Evolutionary conservation across 441 rosid genomes (phyloP).

Genomic region (Erodium moschatum): DNA sequence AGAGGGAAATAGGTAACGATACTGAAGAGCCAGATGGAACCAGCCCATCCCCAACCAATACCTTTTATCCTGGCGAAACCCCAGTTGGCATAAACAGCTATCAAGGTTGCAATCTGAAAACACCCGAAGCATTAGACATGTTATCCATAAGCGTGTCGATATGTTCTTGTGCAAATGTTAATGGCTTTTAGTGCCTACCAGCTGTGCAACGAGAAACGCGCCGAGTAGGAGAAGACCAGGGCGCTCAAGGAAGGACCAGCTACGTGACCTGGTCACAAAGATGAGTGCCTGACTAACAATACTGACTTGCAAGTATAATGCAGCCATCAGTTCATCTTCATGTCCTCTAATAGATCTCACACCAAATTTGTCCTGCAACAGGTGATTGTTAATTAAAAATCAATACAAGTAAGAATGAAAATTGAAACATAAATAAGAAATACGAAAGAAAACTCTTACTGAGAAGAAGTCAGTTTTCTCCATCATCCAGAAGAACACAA

Average conservation of each 20-base stretch:
- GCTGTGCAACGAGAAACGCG: slow-evolving; percentile 61
- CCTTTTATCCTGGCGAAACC: slow-evolving; percentile 70
- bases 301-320: slow-evolving; percentile 24
- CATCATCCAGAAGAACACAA: slow-evolving; percentile 69
- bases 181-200: slow-evolving; percentile 31
- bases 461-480: slow-evolving; percentile 59
- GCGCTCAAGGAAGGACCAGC: too few relatives aligned
- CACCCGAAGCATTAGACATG: neutral
- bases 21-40: slow-evolving; percentile 75
- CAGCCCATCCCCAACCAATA: slow-evolving; percentile 92
- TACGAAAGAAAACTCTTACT: slow-evolving; percentile 25
- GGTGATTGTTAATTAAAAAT: too few relatives aligned
- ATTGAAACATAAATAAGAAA: too few relatives aligned
- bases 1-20: slow-evolving; percentile 67
- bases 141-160: too few relatives aligned
- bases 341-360: slow-evolving; percentile 48
- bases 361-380: slow-evolving; percentile 54
- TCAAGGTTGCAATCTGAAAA: slow-evolving; percentile 58
- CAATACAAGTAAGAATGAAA: too few relatives aligned
- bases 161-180: neutral
- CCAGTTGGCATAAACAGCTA: slow-evolving; percentile 68
- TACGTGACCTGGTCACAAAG: slow-evolving; percentile 35
- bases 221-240: slow-evolving; percentile 18
- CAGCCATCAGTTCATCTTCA: too few relatives aligned
- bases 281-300: slow-evolving; percentile 87